phyloP scores from a whole-genome alignment of 352 stramenopile genomes.

The Pythium pyrilobum region DNA sequence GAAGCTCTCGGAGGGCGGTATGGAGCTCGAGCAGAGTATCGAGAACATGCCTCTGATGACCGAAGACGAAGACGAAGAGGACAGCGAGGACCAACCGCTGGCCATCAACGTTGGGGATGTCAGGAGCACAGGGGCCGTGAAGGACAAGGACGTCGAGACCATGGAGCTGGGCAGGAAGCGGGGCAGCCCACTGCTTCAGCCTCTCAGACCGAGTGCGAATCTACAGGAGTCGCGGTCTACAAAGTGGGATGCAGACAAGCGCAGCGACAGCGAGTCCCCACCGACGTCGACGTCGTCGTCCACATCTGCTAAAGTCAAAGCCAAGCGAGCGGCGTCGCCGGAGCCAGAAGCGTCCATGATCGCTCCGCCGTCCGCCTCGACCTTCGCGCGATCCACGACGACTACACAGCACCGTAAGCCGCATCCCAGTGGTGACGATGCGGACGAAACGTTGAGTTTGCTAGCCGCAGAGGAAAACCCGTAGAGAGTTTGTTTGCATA shows the following conservation, averaged over 20 bases:
- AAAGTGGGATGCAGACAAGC: conserved; percentile 3
- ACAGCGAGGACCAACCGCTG: not conserved
- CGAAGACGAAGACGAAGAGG: conserved; percentile 30
- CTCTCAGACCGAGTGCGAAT: not conserved
- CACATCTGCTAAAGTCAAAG: not conserved
- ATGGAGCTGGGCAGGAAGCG: not conserved
- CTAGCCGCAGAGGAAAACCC: not conserved
- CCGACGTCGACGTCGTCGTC: not conserved
- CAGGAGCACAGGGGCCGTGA: not conserved
- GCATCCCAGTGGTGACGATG: conserved; percentile 15
- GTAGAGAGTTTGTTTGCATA: not conserved
- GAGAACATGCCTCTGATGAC: conserved; percentile 49
- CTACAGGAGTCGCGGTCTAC: not conserved
- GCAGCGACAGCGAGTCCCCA: conserved; percentile 3
- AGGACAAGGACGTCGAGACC: not conserved
- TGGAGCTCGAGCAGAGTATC: conserved; percentile 39
- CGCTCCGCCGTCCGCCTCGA: not conserved
- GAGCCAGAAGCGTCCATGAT: not conserved
- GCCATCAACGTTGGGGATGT: not conserved
- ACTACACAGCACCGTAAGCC: conserved; percentile 10
- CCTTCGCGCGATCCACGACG: not conserved
- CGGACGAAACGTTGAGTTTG: conserved; percentile 7
- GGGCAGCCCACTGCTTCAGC: too few relatives aligned
- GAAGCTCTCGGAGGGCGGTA: conserved; percentile 44
- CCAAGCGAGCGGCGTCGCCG: not conserved